phyloP scores from a whole-genome alignment of 176 grass and related monocot species.

The Tillandsia fasciculata region DNA sequence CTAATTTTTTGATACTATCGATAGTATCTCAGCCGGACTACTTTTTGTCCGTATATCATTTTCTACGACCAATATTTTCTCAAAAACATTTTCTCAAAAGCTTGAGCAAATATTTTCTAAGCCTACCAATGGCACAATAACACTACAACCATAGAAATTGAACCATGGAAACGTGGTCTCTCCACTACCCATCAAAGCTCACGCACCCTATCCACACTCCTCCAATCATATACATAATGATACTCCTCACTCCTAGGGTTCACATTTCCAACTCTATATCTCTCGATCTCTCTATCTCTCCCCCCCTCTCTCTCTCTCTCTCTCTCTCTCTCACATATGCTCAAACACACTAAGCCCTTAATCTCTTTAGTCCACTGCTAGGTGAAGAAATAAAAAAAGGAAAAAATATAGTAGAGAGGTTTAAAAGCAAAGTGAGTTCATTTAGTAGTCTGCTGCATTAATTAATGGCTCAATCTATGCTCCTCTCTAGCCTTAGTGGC shows the following conservation, averaged over 20 bases:
- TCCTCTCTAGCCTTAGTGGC: conserved; percentile 46
- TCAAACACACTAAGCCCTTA: not conserved
- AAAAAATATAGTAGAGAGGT: no score
- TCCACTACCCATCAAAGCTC: not conserved
- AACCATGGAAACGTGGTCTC: not conserved
- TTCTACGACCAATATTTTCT: not conserved
- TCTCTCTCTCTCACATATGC: conserved; percentile 1
- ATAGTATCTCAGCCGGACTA: no score
- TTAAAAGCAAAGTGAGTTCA: not conserved
- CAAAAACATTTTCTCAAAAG: not conserved
- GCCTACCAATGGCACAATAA: not conserved
- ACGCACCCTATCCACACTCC: not conserved
- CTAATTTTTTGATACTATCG: no score
- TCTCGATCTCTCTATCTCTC: no score
- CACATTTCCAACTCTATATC: no score
- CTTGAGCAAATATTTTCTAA: not conserved
- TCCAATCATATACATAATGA: no score
- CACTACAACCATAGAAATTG: not conserved
- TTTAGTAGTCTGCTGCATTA: not conserved
- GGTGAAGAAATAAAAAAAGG: no score
- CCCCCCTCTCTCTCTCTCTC: not conserved
- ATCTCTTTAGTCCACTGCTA: no score
- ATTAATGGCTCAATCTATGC: conserved; percentile 82
- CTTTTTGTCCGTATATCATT: not conserved
- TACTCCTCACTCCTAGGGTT: no score